Percentiles rank a stretch among this genome's conserved stretches.
Conservation (phyloP, 2,329 filamentous ascomycete species). For the Teratosphaeriaceae sp. region DNA sequence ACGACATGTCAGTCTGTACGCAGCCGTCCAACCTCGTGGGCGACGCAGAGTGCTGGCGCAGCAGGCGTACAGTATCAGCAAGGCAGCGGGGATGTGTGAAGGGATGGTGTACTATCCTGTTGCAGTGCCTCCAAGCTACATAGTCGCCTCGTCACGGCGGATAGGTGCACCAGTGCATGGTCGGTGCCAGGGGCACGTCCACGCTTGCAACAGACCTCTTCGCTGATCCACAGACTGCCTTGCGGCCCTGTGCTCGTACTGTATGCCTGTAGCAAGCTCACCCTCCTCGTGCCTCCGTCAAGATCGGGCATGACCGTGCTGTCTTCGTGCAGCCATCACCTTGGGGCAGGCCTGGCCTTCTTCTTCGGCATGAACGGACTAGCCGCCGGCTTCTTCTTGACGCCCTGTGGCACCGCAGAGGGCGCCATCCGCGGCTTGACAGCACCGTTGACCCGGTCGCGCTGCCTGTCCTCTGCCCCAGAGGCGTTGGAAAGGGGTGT, state of each 20-base stretch:
- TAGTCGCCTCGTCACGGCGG: not conserved
- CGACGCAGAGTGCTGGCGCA: not conserved
- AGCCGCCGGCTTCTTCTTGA: slow-evolving; percentile 20
- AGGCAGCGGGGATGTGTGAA: not conserved
- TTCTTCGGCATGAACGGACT: slow-evolving; percentile 22
- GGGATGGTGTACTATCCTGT: not conserved
- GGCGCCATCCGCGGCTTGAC: slow-evolving; percentile 10
- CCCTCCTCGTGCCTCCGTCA: no score
- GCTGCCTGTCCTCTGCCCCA: slow-evolving; percentile 7
- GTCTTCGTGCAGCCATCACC: not conserved
- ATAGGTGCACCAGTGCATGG: no score
- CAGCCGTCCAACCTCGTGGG: slow-evolving; percentile 3
- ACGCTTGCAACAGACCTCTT: not conserved
- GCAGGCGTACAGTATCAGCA: not conserved
- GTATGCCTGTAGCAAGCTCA: no score
- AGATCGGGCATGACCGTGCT: no score
- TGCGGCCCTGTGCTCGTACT: not conserved
- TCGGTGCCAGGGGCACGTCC: no score
- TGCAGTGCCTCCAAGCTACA: slow-evolving; percentile 1
- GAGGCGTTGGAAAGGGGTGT: slow-evolving; percentile 14
- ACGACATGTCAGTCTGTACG: slow-evolving; percentile 10
- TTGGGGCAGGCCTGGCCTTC: slow-evolving; percentile 3
- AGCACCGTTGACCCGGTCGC: slow-evolving; percentile 9
- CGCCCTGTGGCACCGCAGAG: slow-evolving; percentile 7
- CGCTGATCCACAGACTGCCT: not conserved